Evolutionary conservation across 2,329 filamentous ascomycete species (phyloP).

Genomic region (Trichoderma asperellum): DNA sequence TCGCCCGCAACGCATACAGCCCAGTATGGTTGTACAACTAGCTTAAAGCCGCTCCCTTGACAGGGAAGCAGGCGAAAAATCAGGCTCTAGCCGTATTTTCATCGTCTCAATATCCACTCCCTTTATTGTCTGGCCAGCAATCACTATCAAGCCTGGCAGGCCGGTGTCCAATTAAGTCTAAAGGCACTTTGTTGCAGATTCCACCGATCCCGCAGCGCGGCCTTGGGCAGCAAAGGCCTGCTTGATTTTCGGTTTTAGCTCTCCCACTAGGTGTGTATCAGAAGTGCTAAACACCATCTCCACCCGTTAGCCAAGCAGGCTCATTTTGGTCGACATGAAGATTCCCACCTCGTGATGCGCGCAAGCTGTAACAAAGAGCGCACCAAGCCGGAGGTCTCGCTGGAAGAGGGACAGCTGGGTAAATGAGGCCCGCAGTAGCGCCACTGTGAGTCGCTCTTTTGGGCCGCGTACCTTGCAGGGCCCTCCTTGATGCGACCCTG

Average conservation of each 20-base stretch:
- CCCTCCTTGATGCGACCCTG: slow-evolving; percentile 1
- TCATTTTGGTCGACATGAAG: slow-evolving; percentile 18
- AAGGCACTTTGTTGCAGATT: slow-evolving; percentile 15
- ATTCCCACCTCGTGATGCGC: slow-evolving; percentile 22
- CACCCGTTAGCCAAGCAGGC: slow-evolving; percentile 11
- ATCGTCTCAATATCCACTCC: slow-evolving; percentile 19
- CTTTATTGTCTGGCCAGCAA: slow-evolving; percentile 8
- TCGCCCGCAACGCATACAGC: slow-evolving; percentile 5
- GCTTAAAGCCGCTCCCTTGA: slow-evolving; percentile 19
- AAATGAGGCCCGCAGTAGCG: slow-evolving; percentile 28
- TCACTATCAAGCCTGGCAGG: neutral
- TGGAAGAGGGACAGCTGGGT: slow-evolving; percentile 15
- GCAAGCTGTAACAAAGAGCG: slow-evolving; percentile 21
- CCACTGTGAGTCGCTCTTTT: slow-evolving; percentile 27
- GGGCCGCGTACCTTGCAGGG: slow-evolving; percentile 25
- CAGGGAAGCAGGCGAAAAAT: slow-evolving; percentile 12
- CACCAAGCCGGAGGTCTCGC: slow-evolving; percentile 26
- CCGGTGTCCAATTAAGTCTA: slow-evolving; percentile 24
- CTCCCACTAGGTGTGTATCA: slow-evolving; percentile 21
- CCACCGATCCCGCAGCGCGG: slow-evolving; percentile 4
- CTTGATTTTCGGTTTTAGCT: slow-evolving; percentile 13
- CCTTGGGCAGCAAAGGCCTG: neutral
- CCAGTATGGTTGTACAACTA: neutral
- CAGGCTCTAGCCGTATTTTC: slow-evolving; percentile 15
- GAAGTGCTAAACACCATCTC: slow-evolving; percentile 15